Evolutionary conservation across 495 filamentous ascomycete species (phyloP), one percentile per base, ranked within the genome.

Genomic region (Hyaloscypha bicolor): DNA sequence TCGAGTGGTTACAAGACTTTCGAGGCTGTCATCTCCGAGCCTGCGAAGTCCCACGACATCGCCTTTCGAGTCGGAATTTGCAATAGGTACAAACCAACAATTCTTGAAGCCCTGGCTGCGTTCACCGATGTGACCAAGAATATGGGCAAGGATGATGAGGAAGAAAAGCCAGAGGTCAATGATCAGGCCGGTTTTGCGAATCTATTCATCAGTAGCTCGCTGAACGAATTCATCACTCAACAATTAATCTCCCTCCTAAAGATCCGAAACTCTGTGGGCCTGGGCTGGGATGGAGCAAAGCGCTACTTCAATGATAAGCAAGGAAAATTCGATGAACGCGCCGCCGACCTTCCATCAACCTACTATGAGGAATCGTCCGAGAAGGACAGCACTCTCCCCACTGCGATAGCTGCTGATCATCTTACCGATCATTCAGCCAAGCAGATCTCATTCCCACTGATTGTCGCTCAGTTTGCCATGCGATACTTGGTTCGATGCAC

Each of bases 401-500:
- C 71, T 2, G 37, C 82, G 11, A 75, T 90, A 4, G 72, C 59
- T 3, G 66, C 60, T 0, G 89, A 92, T 65, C 85, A 90, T 71
- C 69, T 91, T 4, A 64, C 64, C 5, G 76, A 81, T 11, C 63
- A 59, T 5, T 19, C 52, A 0, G 22, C 53, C 0, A 65, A 69
- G 35, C 57, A 76, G 6, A 65, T 82, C 60, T 78, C 71, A 25
- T 65, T 72, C 39, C 68, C 60, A 14, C 37, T 71, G 52, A 60
- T 69, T 21, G 67, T 66, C 19, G 64, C 62, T 19, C 64, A 97
- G 71, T 96, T 93, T 69, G 81, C 88, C 0, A 76, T 97, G 25
- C 90, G 88, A 3, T 91, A 94, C 70, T 87, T 97, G 66, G 85
- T 93, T 29, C 88, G 85, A 57, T 97, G 93, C 70, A 93, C 91